Evolutionary conservation across 345 rosid species (phyloP).

Genomic region (Ricinus communis): DNA sequence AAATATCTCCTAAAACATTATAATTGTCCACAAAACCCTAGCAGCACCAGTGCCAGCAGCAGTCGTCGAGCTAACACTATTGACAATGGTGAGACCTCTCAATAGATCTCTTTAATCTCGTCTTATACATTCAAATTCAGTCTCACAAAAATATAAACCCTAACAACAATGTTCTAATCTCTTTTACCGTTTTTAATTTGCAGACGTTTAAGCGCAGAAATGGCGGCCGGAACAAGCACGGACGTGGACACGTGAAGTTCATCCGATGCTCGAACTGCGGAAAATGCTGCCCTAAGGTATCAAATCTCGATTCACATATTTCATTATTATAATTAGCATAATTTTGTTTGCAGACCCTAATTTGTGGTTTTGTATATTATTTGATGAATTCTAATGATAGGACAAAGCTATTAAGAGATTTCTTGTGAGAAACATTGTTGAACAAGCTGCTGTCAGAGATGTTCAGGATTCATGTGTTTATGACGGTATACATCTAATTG

Average conservation of each 20-base stretch:
- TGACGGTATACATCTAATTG: slow-evolving; percentile 41
- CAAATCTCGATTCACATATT: background rate
- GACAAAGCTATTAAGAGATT: slow-evolving; percentile 89
- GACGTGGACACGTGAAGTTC: slow-evolving; percentile 86
- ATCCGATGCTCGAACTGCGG: slow-evolving; percentile 95
- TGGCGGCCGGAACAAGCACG: slow-evolving; percentile 96
- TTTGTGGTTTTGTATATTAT: background rate
- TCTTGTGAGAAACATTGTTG: slow-evolving; percentile 86
- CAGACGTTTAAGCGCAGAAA: slow-evolving; percentile 93
- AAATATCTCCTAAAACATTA: background rate
- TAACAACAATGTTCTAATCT: too few species aligned
- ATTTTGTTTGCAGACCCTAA: background rate
- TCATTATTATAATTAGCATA: background rate
- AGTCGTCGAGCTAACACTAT: background rate
- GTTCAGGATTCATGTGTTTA: slow-evolving; percentile 85
- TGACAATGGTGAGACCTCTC: slow-evolving; percentile 2
- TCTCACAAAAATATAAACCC: background rate
- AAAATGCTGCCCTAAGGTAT: slow-evolving; percentile 89
- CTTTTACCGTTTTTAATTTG: background rate
- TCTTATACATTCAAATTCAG: background rate
- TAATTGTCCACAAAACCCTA: slow-evolving; percentile 10
- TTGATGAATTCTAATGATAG: slow-evolving; percentile 21
- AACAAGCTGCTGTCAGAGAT: slow-evolving; percentile 89
- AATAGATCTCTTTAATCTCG: background rate
- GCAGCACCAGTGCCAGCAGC: slow-evolving; percentile 14